These are phyloP conservation scores for Aspergillus proliferans DNA, from an alignment of 2,329 filamentous ascomycete genomes.

Conservation along the genomic window DNA sequence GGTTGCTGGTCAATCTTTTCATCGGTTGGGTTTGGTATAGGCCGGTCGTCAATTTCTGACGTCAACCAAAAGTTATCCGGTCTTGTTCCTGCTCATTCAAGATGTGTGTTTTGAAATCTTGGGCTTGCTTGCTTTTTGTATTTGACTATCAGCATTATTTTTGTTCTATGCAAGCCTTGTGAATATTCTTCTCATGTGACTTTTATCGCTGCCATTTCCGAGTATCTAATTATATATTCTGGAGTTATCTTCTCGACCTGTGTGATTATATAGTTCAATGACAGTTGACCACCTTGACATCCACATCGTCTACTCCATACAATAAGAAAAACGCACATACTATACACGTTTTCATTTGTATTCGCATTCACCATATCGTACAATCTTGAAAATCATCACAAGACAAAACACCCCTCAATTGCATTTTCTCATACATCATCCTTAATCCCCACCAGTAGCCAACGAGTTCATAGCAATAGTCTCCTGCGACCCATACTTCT, in stretches of 20 bases:
- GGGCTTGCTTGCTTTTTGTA: too few relatives aligned
- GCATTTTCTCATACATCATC: neutral
- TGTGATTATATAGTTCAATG: too few relatives aligned
- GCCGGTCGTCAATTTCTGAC: neutral
- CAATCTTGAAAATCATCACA: neutral
- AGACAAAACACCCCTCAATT: neutral
- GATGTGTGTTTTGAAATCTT: too few relatives aligned
- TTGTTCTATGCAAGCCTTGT: too few relatives aligned
- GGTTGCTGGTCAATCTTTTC: neutral
- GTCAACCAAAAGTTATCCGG: neutral
- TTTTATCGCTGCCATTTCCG: too few relatives aligned
- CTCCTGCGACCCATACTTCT: conserved; percentile 36
- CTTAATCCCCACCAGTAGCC: conserved; percentile 6
- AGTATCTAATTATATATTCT: too few relatives aligned
- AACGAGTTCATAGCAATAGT: conserved; percentile 14
- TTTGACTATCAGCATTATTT: too few relatives aligned
- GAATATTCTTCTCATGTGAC: too few relatives aligned
- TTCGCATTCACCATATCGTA: neutral
- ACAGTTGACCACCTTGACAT: too few relatives aligned
- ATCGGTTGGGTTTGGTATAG: neutral
- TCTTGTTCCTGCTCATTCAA: neutral
- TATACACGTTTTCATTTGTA: too few relatives aligned
- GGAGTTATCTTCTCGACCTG: too few relatives aligned
- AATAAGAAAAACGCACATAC: neutral
- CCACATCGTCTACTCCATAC: neutral